Evolutionary conservation across 2,329 filamentous ascomycete species (phyloP), one percentile per base, ranked within the genome.

Genomic region (Ophiostoma pallidulum): DNA sequence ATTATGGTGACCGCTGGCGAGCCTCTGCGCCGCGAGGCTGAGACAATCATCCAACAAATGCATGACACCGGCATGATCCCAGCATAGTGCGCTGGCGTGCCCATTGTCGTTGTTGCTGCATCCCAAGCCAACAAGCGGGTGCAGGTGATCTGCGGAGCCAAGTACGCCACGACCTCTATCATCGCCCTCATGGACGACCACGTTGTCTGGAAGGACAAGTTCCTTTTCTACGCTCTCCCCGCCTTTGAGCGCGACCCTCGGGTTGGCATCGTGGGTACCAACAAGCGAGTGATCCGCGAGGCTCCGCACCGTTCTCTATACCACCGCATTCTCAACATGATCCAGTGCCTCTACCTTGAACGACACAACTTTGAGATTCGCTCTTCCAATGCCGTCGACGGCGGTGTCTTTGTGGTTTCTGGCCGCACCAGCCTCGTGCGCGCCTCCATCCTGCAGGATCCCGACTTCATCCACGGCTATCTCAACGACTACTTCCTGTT

Each of bases 321-420:
- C 58, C 47, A 46, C 4, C 61, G 60, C 0, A 60, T 72, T 45
- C 69, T 68, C 59, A 80, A 82, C 60, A 70, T 78, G 57, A 64
- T 82, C 16, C 77, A 74, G 0, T 72, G 71, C 26, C 59, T 70
- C n/a, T 81, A 82, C 57, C 69, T 83, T 1, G 70, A 75, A 54
- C 73, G 78, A 0, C 75, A 80, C 59, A 81, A 80, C 57, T 82
- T 74, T 58, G 78, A 82, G 56, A 73, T 77, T 45, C 68, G 72
- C 1, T 66, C 74, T 0, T 73, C 73, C 7, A 76, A 74, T 51
- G 64, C 70, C 7, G 62, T 82, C 9, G 78, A 82, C 48, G 76
- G 75, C 8, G 75, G 74, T 9, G 67, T 78, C 18, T 79, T 76
- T 41, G 74, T 77, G 1, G 64, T 82, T 2, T 80, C 74, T 0